These are phyloP conservation scores for Yamadazyma kanchanaburiensis DNA, from an alignment of 1,139 yeast species.

Conservation along the genomic window DNA sequence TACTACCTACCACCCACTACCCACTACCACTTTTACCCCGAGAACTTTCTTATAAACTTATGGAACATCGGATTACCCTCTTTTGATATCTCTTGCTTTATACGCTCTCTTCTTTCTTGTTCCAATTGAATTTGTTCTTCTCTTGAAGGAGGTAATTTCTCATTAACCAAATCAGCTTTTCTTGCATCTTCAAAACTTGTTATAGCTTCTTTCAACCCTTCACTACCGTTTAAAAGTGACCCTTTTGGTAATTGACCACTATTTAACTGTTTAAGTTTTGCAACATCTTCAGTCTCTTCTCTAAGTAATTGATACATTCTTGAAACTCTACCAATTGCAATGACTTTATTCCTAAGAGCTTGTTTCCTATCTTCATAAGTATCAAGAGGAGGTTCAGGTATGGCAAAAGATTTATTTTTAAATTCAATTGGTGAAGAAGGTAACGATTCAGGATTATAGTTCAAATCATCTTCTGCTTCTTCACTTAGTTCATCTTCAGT, in stretches of 20 bases:
- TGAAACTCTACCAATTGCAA: conserved; percentile 93
- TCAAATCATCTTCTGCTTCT: conserved; percentile 45
- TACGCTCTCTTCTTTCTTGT: conserved; percentile 38
- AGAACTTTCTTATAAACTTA: conserved; percentile 39
- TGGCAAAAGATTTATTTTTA: conserved; percentile 8
- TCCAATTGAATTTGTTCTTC: conserved; percentile 53
- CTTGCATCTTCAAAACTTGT: conserved; percentile 82
- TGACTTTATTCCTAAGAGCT: conserved; percentile 79
- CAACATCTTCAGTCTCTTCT: conserved; percentile 86
- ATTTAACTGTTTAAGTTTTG: conserved; percentile 68
- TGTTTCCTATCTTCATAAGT: conserved; percentile 46
- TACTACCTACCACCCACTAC: too few relatives aligned
- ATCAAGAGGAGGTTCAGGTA: conserved; percentile 10
- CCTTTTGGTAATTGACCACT: conserved; percentile 80
- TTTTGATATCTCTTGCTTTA: conserved; percentile 43
- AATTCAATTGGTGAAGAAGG: conserved; percentile 14
- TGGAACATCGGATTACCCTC: conserved; percentile 41
- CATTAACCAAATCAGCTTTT: conserved; percentile 77
- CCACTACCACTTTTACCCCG: too few relatives aligned
- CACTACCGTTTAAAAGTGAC: conserved; percentile 76
- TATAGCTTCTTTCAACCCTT: conserved; percentile 71
- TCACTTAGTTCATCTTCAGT: conserved; percentile 92
- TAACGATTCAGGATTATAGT: conserved; percentile 10
- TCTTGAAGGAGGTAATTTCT: conserved; percentile 81
- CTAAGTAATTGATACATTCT: conserved; percentile 89